Conservation (phyloP, 805 yeast genomes). For the Yamadazyma akitaensis region DNA sequence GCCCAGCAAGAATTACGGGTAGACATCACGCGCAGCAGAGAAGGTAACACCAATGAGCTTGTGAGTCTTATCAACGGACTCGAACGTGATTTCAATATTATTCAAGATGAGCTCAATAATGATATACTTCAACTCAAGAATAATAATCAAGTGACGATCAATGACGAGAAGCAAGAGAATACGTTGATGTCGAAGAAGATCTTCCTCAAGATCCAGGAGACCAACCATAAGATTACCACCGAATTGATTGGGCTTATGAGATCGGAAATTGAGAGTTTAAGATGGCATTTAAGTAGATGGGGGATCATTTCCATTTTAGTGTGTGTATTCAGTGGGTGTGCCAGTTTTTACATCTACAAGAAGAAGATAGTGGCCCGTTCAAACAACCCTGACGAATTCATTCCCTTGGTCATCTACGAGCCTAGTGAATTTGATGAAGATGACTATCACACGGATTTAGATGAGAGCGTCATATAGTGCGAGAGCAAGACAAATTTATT, state of each 20-base stretch:
- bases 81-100: slow-evolving; percentile 66
- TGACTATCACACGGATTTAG: slow-evolving; percentile 56
- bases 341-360: slow-evolving; percentile 50
- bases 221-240: slow-evolving; percentile 80
- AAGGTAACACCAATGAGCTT: slow-evolving; percentile 62
- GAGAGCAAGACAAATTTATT: background rate
- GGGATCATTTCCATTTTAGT: slow-evolving; percentile 75
- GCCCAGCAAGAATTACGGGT: slow-evolving; percentile 84
- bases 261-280: slow-evolving; percentile 79
- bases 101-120: slow-evolving; percentile 70
- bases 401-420: slow-evolving; percentile 40
- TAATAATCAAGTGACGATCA: slow-evolving; percentile 77
- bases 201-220: slow-evolving; percentile 70
- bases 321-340: slow-evolving; percentile 53
- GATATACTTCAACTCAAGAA: slow-evolving; percentile 60
- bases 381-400: slow-evolving; percentile 27
- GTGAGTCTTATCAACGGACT: slow-evolving; percentile 64
- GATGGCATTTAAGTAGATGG: slow-evolving; percentile 92
- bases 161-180: slow-evolving; percentile 83
- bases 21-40: slow-evolving; percentile 72
- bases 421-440: slow-evolving; percentile 51
- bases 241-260: slow-evolving; percentile 77
- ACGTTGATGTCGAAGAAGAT: slow-evolving; percentile 68
- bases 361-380: slow-evolving; percentile 14
- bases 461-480: slow-evolving; percentile 21